Conservation (phyloP, 106 monocot genomes). For the Platanthera guangdongensis region DNA sequence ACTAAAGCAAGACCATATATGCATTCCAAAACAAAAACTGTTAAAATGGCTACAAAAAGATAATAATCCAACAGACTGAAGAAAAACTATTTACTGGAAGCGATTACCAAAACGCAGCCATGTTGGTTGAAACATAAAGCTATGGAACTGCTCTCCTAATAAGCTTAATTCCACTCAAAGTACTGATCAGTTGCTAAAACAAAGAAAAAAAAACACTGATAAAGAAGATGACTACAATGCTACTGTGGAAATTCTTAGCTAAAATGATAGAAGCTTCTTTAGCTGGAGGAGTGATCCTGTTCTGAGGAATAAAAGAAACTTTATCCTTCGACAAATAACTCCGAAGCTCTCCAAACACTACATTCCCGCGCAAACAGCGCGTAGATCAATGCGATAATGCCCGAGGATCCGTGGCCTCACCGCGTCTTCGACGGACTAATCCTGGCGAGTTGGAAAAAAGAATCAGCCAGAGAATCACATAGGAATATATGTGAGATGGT, state of each 20-base stretch:
- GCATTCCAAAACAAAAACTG: too few relatives aligned
- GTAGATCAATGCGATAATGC: conserved; percentile 25
- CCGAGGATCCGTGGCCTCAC: conserved; percentile 50
- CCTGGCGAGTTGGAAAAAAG: conserved; percentile 27
- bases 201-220: background rate
- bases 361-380: background rate
- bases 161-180: conserved; percentile 1
- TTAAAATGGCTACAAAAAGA: background rate
- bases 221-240: background rate
- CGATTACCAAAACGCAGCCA: background rate
- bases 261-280: background rate
- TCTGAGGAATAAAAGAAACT: conserved; percentile 1
- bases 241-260: too few relatives aligned
- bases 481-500: background rate
- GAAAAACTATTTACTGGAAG: background rate
- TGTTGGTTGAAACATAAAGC: background rate
- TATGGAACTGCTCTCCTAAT: background rate
- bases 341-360: conserved; percentile 3
- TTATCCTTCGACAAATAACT: background rate
- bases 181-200: background rate
- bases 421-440: conserved; percentile 85
- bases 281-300: background rate
- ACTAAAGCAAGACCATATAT: too few relatives aligned
- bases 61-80: background rate
- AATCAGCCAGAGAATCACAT: background rate